A percentile compares a stretch with the other conserved stretches of the same genome.
phyloP scores from a whole-genome alignment of 2,329 filamentous ascomycete species.

The Leptographium radiaticola region DNA sequence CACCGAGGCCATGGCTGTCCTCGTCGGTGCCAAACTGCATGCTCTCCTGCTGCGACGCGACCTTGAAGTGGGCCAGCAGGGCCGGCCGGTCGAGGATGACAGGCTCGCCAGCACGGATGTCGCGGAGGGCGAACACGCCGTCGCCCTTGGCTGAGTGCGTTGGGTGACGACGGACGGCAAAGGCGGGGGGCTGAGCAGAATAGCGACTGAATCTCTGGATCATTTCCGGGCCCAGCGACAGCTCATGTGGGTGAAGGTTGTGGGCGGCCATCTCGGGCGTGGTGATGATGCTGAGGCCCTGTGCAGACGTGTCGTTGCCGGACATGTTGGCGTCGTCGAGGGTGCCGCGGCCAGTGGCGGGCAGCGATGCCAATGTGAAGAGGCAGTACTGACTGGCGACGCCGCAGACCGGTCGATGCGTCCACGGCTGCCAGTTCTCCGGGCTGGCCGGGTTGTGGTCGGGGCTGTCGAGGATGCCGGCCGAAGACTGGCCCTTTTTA shows the following conservation, averaged over 20 bases:
- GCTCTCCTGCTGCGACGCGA: background rate
- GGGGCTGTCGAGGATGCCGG: background rate
- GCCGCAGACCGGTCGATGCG: conserved; percentile 15
- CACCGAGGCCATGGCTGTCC: conserved; percentile 7
- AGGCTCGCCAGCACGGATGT: conserved; percentile 16
- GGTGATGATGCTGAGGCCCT: conserved; percentile 13
- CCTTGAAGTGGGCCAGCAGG: conserved; percentile 13
- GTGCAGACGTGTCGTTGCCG: background rate
- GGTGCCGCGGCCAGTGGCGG: conserved; percentile 1
- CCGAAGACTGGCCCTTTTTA: background rate
- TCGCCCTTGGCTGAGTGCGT: conserved; percentile 15
- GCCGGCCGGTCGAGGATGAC: conserved; percentile 20
- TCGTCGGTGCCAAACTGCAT: background rate
- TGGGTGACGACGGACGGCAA: background rate
- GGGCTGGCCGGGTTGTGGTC: background rate
- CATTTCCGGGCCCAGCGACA: background rate
- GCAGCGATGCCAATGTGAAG: conserved; percentile 12
- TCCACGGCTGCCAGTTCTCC: conserved; percentile 15
- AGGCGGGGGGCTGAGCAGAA: background rate
- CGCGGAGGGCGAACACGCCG: conserved; percentile 18
- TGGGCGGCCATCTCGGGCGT: conserved; percentile 20
- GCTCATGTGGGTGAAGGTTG: conserved; percentile 5
- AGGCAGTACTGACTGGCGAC: conserved; percentile 13
- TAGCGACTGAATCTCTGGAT: background rate
- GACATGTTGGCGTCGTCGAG: conserved; percentile 3